A percentile compares a stretch with the other conserved stretches of the same genome.
Conservation (phyloP, 192 early-diverging fungal species). For the Mycoemilia scoparia region DNA sequence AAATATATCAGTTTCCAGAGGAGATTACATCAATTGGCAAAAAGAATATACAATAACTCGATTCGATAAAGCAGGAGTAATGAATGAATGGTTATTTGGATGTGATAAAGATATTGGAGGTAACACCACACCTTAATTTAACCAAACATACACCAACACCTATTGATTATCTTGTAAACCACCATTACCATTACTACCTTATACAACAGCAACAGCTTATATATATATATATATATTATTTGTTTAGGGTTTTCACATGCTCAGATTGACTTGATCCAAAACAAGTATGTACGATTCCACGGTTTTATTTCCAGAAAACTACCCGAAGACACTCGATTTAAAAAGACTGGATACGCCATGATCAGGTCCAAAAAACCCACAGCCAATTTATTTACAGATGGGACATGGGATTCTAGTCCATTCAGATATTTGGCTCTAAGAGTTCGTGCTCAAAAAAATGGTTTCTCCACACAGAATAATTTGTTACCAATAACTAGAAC, state of each 20-base stretch:
- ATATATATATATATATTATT: background rate
- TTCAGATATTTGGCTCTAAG: slow-evolving; percentile 71
- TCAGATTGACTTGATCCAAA: slow-evolving; percentile 49
- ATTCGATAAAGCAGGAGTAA: slow-evolving; percentile 38
- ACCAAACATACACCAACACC: background rate
- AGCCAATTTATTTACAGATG: slow-evolving; percentile 51
- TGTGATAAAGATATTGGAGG: slow-evolving; percentile 84
- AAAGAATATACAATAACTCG: slow-evolving; percentile 50
- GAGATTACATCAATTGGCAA: slow-evolving; percentile 42
- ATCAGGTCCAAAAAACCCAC: slow-evolving; percentile 55
- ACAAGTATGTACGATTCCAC: slow-evolving; percentile 49
- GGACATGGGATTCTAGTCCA: slow-evolving; percentile 66
- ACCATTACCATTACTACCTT: slow-evolving; percentile 3
- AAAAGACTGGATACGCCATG: slow-evolving; percentile 83
- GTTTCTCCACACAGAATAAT: too few relatives aligned
- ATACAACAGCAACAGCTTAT: too few relatives aligned
- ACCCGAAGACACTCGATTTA: slow-evolving; percentile 48
- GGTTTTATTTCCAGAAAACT: slow-evolving; percentile 65
- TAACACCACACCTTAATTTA: slow-evolving; percentile 5
- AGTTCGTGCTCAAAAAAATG: slow-evolving; percentile 60
- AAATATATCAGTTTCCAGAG: too few relatives aligned
- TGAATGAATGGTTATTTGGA: slow-evolving; percentile 63
- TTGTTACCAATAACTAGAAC: too few relatives aligned
- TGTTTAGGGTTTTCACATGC: slow-evolving; percentile 48
- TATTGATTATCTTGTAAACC: too few relatives aligned